Evolutionary conservation across 2,329 filamentous ascomycete species (phyloP).

Genomic region (Fusarium falciforme): DNA sequence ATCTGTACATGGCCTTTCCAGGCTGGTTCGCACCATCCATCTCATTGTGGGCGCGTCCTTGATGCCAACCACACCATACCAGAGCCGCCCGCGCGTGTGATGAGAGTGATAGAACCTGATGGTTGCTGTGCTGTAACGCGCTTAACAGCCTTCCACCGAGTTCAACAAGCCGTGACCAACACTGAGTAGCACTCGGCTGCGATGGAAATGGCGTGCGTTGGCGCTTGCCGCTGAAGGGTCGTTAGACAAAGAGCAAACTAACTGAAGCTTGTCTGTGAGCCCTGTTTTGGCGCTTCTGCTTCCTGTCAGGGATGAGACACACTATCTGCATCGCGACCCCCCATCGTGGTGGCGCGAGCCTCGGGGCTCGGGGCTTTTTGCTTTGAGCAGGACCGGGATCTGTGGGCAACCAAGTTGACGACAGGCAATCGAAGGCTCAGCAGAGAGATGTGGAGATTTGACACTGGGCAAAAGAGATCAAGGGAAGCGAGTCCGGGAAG

Average conservation of each 20-base stretch:
- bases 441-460: slow-evolving; percentile 1
- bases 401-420: neutral
- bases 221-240: slow-evolving; percentile 18
- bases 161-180: slow-evolving; percentile 16
- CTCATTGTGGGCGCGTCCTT: slow-evolving; percentile 8
- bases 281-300: slow-evolving; percentile 13
- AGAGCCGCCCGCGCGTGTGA: slow-evolving; percentile 21
- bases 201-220: slow-evolving; percentile 6
- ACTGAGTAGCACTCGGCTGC: slow-evolving; percentile 22
- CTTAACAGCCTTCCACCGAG: slow-evolving; percentile 15
- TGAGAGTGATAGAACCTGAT: neutral
- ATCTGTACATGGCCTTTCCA: slow-evolving; percentile 11
- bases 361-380: slow-evolving; percentile 24
- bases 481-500: neutral
- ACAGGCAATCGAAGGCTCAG: neutral
- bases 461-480: neutral
- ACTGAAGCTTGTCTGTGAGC: slow-evolving; percentile 7
- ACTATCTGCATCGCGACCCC: slow-evolving; percentile 26
- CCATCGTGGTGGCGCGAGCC: slow-evolving; percentile 17
- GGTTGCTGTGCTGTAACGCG: slow-evolving; percentile 16
- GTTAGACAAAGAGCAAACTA: slow-evolving; percentile 8
- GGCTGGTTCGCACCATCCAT: neutral
- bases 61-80: slow-evolving; percentile 14
- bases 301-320: slow-evolving; percentile 28
- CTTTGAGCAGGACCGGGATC: slow-evolving; percentile 1